These are phyloP conservation scores for Fraxinus nigra DNA, from an alignment of 305 asterid species.

Conservation along the genomic window DNA sequence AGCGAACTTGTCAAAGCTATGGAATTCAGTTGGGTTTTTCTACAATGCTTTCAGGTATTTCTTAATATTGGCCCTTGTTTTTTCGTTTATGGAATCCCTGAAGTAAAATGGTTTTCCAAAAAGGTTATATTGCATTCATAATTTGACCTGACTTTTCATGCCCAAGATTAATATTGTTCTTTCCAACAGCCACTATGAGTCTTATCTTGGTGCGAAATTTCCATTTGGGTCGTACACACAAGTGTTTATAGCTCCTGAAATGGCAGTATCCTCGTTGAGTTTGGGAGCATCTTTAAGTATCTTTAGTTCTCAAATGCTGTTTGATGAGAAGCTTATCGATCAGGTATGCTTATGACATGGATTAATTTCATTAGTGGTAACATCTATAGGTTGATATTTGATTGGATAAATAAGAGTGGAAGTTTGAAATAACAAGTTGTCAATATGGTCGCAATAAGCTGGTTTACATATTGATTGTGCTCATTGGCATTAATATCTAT, in stretches of 20 bases:
- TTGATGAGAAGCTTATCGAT: constrained; percentile 88
- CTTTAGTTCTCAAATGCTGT: constrained; percentile 89
- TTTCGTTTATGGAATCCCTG: constrained; percentile 18
- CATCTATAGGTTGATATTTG: constrained; percentile 1
- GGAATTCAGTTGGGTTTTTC: constrained; percentile 75
- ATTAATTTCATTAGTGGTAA: constrained; percentile 11
- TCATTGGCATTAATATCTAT: neutral
- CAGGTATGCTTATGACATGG: constrained; percentile 56
- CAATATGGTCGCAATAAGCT: neutral
- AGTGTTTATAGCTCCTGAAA: constrained; percentile 87
- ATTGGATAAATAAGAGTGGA: neutral
- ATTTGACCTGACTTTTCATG: constrained; percentile 10
- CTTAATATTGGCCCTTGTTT: constrained; percentile 18
- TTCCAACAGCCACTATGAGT: constrained; percentile 82
- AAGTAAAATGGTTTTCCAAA: constrained; percentile 11
- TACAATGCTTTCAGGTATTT: constrained; percentile 81
- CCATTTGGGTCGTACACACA: constrained; percentile 96
- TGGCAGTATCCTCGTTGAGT: constrained; percentile 77
- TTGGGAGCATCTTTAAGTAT: constrained; percentile 84
- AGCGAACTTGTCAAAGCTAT: constrained; percentile 73
- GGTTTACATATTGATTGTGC: neutral
- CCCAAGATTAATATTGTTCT: constrained; percentile 25
- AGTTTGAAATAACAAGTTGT: neutral
- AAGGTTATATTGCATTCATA: constrained; percentile 16
- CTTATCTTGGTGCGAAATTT: constrained; percentile 79